Conservation (phyloP, 176 grass and related monocot species). For the Puya raimondii region DNA sequence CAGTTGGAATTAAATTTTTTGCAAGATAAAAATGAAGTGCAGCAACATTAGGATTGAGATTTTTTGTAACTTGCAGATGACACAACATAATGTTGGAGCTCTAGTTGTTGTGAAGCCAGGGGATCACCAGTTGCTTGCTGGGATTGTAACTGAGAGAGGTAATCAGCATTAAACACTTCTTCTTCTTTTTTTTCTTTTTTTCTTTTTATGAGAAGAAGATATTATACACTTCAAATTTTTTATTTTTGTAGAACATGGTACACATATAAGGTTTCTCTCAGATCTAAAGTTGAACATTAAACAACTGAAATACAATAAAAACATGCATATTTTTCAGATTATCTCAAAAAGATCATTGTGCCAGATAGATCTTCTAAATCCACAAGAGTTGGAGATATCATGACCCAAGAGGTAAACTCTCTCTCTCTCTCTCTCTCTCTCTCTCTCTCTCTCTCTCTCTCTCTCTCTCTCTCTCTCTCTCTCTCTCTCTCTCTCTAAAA, state of each 20-base stretch:
- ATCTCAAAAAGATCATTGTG: constrained; percentile 62
- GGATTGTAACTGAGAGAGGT: constrained; percentile 95
- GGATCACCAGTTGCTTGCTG: constrained; percentile 57
- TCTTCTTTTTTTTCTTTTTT: not conserved
- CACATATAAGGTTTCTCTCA: too few species aligned
- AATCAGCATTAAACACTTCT: constrained; percentile 2
- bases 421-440: not conserved
- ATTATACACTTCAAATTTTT: too few species aligned
- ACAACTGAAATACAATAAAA: not conserved
- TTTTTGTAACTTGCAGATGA: constrained; percentile 56
- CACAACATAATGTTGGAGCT: constrained; percentile 59
- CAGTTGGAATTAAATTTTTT: too few species aligned
- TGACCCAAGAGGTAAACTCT: constrained; percentile 75
- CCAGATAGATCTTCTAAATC: constrained; percentile 42
- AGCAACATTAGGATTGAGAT: not conserved
- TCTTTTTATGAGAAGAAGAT: not conserved
- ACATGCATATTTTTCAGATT: constrained; percentile 44
- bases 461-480: not conserved
- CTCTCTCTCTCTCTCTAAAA: not conserved
- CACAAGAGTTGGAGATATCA: constrained; percentile 71
- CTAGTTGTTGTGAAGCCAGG: constrained; percentile 79
- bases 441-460: not conserved
- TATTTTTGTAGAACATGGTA: too few species aligned
- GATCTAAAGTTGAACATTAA: too few species aligned
- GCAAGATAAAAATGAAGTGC: not conserved